A percentile compares a stretch with the other conserved stretches of the same genome.
phyloP scores from a whole-genome alignment of 257 asterid species.

The Cinchona pubescens region DNA sequence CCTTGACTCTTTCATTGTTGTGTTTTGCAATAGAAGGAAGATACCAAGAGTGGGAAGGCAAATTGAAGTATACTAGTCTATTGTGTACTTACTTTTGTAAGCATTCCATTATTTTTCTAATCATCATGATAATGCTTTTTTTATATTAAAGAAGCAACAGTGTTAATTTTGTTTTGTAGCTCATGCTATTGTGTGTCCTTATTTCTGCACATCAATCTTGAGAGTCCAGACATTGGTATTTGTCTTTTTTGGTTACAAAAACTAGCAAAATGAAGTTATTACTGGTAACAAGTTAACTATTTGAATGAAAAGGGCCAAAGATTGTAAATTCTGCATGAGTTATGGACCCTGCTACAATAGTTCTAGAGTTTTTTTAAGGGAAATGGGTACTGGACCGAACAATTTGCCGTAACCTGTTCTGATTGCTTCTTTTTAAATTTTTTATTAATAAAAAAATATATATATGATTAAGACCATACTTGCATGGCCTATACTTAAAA shows the following conservation, averaged over 20 bases:
- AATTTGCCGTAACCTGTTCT: no score
- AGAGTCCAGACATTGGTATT: background rate
- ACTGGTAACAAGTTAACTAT: no score
- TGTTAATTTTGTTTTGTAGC: no score
- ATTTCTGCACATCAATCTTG: background rate
- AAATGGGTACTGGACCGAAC: no score
- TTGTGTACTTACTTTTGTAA: constrained; percentile 31
- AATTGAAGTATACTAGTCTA: constrained; percentile 4
- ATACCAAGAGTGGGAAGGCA: constrained; percentile 23
- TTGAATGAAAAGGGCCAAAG: no score
- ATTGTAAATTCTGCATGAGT: background rate
- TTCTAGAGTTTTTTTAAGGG: background rate
- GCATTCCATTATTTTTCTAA: constrained; percentile 21
- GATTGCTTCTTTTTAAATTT: no score
- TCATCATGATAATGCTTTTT: constrained; percentile 1
- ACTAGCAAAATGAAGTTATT: no score
- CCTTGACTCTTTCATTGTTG: constrained; percentile 52
- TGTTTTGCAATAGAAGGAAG: constrained; percentile 17
- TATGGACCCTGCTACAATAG: background rate
- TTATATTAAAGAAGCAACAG: background rate
- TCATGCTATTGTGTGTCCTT: background rate
- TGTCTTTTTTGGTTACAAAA: no score
- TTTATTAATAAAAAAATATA: no score
- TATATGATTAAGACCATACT: no score
- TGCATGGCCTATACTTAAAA: background rate